Evolutionary conservation across 139 green algal genomes (phyloP).

Genomic region (Choricystis sp.): DNA sequence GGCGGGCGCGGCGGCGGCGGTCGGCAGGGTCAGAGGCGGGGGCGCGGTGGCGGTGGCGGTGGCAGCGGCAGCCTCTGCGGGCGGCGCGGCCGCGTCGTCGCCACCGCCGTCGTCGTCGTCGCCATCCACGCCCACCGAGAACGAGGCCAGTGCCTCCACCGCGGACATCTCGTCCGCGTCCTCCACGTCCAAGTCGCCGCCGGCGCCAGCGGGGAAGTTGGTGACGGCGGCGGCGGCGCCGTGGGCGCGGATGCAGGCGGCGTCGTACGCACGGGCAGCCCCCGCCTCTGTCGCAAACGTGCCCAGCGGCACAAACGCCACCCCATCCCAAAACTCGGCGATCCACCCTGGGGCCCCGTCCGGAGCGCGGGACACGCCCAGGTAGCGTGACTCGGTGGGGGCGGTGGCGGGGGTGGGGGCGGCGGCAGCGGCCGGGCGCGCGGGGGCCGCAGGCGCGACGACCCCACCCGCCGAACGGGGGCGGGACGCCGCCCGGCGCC

Average conservation of each 20-base stretch:
- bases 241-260: constrained; percentile 6
- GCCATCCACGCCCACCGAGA: background rate
- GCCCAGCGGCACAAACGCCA: constrained; percentile 18
- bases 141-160: background rate
- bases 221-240: constrained; percentile 5
- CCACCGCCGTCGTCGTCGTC: background rate
- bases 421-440: no score
- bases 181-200: constrained; percentile 1
- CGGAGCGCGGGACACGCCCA: constrained; percentile 7
- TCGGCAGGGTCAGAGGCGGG: background rate
- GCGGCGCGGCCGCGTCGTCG: background rate
- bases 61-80: background rate
- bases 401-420: background rate
- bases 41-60: no score
- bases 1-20: no score
- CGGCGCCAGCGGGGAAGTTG: constrained; percentile 15
- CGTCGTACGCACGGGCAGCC: constrained; percentile 40
- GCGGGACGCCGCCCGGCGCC: no score
- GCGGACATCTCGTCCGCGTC: background rate
- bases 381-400: background rate
- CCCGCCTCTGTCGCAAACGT: constrained; percentile 33
- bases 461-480: background rate
- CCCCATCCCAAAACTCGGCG: constrained; percentile 10
- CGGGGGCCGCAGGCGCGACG: no score
- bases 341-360: constrained; percentile 1